Base-by-base conservation (phyloP, 2,329 filamentous ascomycete species). In the Incumbomyces lentus region DNA sequence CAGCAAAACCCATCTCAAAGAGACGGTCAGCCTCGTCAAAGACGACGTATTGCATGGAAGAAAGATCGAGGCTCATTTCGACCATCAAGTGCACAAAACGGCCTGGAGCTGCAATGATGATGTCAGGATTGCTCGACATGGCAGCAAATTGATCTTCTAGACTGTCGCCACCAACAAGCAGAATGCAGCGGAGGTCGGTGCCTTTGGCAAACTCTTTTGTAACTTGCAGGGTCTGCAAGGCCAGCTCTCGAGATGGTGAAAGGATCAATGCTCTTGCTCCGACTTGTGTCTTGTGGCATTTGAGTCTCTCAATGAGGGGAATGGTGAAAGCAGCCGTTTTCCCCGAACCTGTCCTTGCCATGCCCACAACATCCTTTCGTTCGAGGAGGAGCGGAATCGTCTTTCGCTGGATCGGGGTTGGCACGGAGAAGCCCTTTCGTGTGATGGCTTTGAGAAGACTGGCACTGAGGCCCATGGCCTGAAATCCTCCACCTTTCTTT, bases 291-390 rank as follows among this genome's bases (percentile, higher is more conserved):
- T 85, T 94, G 64, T 98, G 93, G 18, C 79, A 76, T 65, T 89
- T 93, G 51, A 98, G 71, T 55, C 83, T 85, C 69, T 98, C 87
- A 51, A 98, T 88, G 90, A 98, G 95, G 36, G 92, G 92, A 54
- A 98, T 93, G 19, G 96, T 88, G 64, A 98, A 98, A 17, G 92
- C 92, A 1, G 89, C 92, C 1, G 93, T 98, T 72, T 98, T 98
- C 70, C 92, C 92, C 16, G 89, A 96, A 62, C 92, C 92, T n/a
- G 93, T 98, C 55, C 93, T 77, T 6, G 92, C 92, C 92, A 98
- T 98, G 55, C 89, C 93, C 18, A 98, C 90, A n/a, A 96, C 86
- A 74, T 98, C 92, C 67, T 88, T 86, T 45, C 84, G 79, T 51
- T 93, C 85, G 57, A 96, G 73, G 46, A 98, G 80, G 46, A 96